Base-by-base conservation (phyloP, 169 alveolate genomes). In the Plasmodium gonderi region DNA sequence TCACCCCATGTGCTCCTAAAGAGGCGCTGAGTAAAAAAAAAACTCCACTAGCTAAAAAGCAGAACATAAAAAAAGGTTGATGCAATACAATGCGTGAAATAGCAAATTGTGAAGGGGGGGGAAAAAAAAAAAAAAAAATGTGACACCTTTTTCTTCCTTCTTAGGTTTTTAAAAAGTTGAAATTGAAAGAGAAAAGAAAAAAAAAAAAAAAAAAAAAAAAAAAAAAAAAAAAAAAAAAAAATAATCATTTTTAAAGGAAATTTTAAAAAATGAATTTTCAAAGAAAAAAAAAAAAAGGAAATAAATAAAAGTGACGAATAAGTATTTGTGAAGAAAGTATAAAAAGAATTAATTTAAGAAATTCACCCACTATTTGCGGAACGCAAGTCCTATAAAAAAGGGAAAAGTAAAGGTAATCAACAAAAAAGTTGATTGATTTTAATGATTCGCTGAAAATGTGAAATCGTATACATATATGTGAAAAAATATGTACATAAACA, bases 381-480 rank as follows among this genome's bases (percentile, higher is more conserved):
- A 60, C 72, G 72, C 6, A 60, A 60, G 26, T 60, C 72, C 72
- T 60, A 60, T 60, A 60, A 60, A n/a, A n/a, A n/a, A 60, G 72
- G 72, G 72, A 36, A 60, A 60, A 60, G 38, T 17, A 20, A 60
- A 60, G 72, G 72, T 60, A 60, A 60, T 29, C 40, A 60, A 14
- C 36, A n/a, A 60, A 54, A 60, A 60, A 20, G 72, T 20, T 60
- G 14, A 60, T 60, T 60, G 9, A n/a, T n/a, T n/a, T n/a, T n/a
- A 60, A 60, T 6, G 72, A 23, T 60, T 60, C 7, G 40, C 40
- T 12, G 33, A 60, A 60, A n/a, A 23, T 60, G 72, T 29, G 72
- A n/a, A 8, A 23, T 20, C 17, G 17, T 6, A 1, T 29, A 36
- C 14, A 36, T n/a, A n/a, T n/a, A n/a, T n/a, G n/a, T n/a, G n/a